Evolutionary conservation across 331 rosid genomes (phyloP).

Genomic region (Prunus yedoensis): DNA sequence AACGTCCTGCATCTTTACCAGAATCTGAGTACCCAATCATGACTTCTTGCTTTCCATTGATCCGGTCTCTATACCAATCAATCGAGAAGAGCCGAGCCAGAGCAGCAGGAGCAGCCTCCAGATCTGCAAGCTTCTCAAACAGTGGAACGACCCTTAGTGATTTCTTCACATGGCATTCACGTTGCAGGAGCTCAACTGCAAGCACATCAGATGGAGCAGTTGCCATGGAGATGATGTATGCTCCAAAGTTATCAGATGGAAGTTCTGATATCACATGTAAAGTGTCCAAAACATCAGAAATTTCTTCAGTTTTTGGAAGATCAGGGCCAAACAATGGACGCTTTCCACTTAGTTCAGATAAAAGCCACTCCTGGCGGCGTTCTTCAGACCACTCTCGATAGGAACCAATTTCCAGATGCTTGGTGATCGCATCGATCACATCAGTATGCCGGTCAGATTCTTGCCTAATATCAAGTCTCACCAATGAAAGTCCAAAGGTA

Average conservation of each 20-base stretch:
- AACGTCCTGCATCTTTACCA: constrained; percentile 97
- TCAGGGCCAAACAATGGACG: constrained; percentile 96
- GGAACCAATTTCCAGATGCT: constrained; percentile 89
- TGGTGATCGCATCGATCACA: constrained; percentile 92
- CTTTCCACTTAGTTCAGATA: constrained; percentile 82
- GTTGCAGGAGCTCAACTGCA: constrained; percentile 92
- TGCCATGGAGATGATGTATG: constrained; percentile 99
- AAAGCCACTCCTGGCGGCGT: constrained; percentile 84
- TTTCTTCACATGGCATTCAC: constrained; percentile 73
- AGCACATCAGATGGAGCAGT: constrained; percentile 96
- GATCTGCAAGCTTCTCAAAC: constrained; percentile 93
- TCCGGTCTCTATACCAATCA: constrained; percentile 86
- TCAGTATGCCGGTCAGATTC: constrained; percentile 96
- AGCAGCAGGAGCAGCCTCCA: constrained; percentile 97
- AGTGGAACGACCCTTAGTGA: constrained; percentile 94
- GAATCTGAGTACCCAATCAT: constrained; percentile 99
- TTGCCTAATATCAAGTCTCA: constrained; percentile 95
- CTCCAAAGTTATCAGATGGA: constrained; percentile 90
- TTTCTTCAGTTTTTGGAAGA: constrained; percentile 93
- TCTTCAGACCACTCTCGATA: constrained; percentile 96
- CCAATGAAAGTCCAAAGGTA: constrained; percentile 90
- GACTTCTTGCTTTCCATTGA: constrained; percentile 94
- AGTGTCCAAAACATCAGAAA: constrained; percentile 82
- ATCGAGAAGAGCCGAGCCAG: constrained; percentile 78
- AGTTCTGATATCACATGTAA: constrained; percentile 89